Base-by-base conservation (phyloP, 1,284 basidiomycete species). In the Pholiota adiposa region DNA sequence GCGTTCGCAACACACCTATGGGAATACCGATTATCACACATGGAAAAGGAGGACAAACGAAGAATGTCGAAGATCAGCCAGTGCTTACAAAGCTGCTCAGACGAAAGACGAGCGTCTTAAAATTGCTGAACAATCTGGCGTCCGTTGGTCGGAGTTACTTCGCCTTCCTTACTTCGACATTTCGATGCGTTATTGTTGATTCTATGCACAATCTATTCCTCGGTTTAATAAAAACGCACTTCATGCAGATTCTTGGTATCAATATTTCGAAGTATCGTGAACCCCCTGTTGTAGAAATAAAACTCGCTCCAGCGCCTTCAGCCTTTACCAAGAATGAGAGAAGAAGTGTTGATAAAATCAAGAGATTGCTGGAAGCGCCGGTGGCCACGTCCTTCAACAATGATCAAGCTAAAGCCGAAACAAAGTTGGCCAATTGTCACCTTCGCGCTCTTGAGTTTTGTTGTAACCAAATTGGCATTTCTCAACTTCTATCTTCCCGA, bases 121-220 rank as follows among this genome's bases (percentile, higher is more conserved):
- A 14, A 12, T 52, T 12, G 40, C 55, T 12, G 25, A 54, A 12
- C 8, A 41, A 12, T 19, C 51, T n/a, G 58, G 58, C 2, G 46
- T 60, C 0, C 54, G 59, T 7, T 63, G 62, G 71, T 74, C 76
- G 0, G 69, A 76, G 46, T 63, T 81, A 1, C 62, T 76, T 7
- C 51, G 67, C 0, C 66, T 81, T 0, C 73, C 72, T 2, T 80
- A 80, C 55, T 80, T 72, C 69, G 68, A 79, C 56, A 71, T 72
- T 0, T 61, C 60, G n/a, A 5, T 74, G 68, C 21, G 41, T 72
- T 0, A 59, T 74, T 0, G 58, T 78, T 2, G 72, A 79, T 38
- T 34, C 67, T 4, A 79, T 80, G 77, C 77, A 79, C 41, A 71
- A 69, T 33, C 63, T 78, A 0, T 71, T 72, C 54, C 36, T 21